Conservation (phyloP, 257 asterid genomes). For the Lycium ferocissimum region DNA sequence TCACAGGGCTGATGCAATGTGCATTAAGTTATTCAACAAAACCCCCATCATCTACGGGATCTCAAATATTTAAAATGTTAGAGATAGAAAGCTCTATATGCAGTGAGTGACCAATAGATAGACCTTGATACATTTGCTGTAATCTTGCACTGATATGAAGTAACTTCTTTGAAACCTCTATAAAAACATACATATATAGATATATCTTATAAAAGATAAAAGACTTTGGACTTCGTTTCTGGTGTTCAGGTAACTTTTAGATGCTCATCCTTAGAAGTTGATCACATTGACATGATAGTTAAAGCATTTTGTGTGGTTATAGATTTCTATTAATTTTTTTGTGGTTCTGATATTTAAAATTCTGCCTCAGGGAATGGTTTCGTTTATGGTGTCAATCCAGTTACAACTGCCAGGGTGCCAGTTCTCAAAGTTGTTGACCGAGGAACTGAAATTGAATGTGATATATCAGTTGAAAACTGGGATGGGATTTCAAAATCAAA, state of each 20-base stretch:
- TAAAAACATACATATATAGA: neutral
- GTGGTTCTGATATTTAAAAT: conserved; percentile 17
- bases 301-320: neutral
- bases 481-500: conserved; percentile 88
- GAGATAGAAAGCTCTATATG: conserved; percentile 19
- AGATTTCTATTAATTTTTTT: conserved; percentile 9
- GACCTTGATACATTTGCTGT: conserved; percentile 20
- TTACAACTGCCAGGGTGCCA: conserved; percentile 91
- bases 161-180: neutral
- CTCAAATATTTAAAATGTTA: neutral
- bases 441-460: conserved; percentile 97
- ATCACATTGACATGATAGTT: neutral
- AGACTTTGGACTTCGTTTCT: neutral
- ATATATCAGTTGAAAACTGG: conserved; percentile 90
- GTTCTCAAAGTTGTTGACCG: conserved; percentile 87
- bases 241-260: conserved; percentile 4
- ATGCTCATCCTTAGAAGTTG: neutral
- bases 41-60: neutral
- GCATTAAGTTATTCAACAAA: neutral
- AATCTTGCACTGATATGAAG: neutral
- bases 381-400: conserved; percentile 78
- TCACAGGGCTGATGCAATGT: neutral
- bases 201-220: neutral
- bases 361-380: conserved; percentile 72
- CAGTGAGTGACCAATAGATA: conserved; percentile 25